Evolutionary conservation across 768 basidiomycete genomes (phyloP), one percentile per base, ranked within the genome.

Genomic region (Boletus rex-veris): DNA sequence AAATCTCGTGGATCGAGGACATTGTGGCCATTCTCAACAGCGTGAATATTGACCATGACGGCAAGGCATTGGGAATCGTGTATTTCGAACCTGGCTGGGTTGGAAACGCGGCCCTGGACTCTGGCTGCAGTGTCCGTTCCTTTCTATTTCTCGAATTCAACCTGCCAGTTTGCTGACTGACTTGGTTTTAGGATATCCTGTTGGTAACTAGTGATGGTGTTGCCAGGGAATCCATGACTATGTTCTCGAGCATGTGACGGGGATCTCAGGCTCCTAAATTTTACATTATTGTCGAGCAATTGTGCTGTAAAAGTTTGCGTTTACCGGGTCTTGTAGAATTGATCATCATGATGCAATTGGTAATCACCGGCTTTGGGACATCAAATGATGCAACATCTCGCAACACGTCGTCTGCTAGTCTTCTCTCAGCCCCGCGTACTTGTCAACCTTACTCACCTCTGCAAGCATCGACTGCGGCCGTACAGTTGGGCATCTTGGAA

Each of bases 31-130:
- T 52, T 24, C 53, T 62, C 18, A 14, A 16, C 28, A 15, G 21
- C 21, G 31, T 54, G 15, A 56, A 55, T 35, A 10, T 8, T 9
- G 5, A 33, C 0, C 31, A 33, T 41, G 33, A 38, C 39, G 36
- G 49, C 31, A 62, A 50, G 53, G 52, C 41, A 16, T n/a, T 63
- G 16, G 57, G 42, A 30, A 16, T 63, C 12, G 38, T 50, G n/a
- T 53, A 55, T 36, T 63, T 28, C 35, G 61, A 61, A n/a, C 51
- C 55, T 9, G 44, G 38, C 14, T 61, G 59, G 51, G 5, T 38
- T 14, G 33, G 38, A 4, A 63, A 62, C 15, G 10, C 53, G 1
- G 21, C 14, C 15, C 7, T 59, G 15, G 42, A 7, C 24, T 63
- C 61, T 36, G 4, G 8, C 12, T 62, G 61, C 12, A 5, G 38